phyloP scores from a whole-genome alignment of 257 asterid genomes.

The Marsdenia floribunda region DNA sequence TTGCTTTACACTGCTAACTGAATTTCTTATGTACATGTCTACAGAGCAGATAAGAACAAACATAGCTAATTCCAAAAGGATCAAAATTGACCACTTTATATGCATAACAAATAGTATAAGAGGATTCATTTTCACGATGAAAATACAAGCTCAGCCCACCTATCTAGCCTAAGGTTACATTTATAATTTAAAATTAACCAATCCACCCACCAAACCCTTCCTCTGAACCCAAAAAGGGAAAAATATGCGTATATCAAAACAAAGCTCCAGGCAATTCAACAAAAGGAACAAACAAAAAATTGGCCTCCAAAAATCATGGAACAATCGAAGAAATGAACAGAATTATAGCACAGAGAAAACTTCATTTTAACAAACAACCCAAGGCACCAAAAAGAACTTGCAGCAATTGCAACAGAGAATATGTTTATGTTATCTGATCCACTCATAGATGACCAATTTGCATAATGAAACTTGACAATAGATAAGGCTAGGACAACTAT shows the following conservation, averaged over 20 bases:
- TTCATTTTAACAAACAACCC: slow-evolving; percentile 4
- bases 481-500: too few relatives aligned
- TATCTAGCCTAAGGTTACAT: not conserved
- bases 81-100: not conserved
- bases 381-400: too few relatives aligned
- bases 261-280: not conserved
- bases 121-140: not conserved
- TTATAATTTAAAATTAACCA: not conserved
- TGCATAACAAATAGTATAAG: not conserved
- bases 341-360: slow-evolving; percentile 8
- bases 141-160: not conserved
- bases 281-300: not conserved
- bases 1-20: slow-evolving; percentile 94
- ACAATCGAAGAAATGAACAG: not conserved
- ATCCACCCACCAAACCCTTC: too few relatives aligned
- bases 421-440: too few relatives aligned
- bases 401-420: too few relatives aligned
- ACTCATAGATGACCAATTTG: too few relatives aligned
- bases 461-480: too few relatives aligned
- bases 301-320: slow-evolving; percentile 1
- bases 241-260: not conserved
- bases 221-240: not conserved
- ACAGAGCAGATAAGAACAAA: slow-evolving; percentile 36
- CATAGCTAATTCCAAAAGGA: slow-evolving; percentile 4
- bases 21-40: slow-evolving; percentile 93